These are phyloP conservation scores for Syncephalis plumigaleata DNA, from an alignment of 371 early-diverging fungal genomes.

Conservation along the genomic window DNA sequence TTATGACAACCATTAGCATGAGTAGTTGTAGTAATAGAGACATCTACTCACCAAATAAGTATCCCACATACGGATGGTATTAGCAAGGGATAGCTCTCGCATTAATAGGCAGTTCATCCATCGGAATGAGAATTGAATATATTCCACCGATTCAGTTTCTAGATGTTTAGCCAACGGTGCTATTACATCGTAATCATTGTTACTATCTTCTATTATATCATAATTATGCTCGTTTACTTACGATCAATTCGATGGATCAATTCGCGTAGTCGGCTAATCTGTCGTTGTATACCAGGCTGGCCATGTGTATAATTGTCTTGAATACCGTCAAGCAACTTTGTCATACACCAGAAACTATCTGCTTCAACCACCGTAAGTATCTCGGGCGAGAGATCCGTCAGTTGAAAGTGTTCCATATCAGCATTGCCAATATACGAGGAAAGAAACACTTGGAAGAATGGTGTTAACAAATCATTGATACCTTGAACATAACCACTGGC, in stretches of 20 bases:
- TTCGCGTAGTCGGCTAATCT: constrained; percentile 71
- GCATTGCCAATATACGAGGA: constrained; percentile 34
- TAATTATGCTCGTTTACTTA: constrained; percentile 9
- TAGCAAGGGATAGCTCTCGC: constrained; percentile 78
- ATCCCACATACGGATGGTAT: constrained; percentile 95
- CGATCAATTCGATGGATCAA: constrained; percentile 82
- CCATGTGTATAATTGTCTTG: constrained; percentile 96
- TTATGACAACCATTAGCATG: background rate
- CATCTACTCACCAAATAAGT: constrained; percentile 70
- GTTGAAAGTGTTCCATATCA: constrained; percentile 48
- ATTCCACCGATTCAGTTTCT: constrained; percentile 74
- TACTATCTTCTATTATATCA: background rate
- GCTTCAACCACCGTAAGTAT: constrained; percentile 69
- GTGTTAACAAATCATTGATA: constrained; percentile 94
- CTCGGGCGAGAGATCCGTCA: constrained; percentile 30
- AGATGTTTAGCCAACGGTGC: constrained; percentile 68
- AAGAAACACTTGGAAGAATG: constrained; percentile 85
- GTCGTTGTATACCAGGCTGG: constrained; percentile 92
- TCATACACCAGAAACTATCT: constrained; percentile 90
- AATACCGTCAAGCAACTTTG: constrained; percentile 88
- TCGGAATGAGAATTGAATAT: constrained; percentile 96
- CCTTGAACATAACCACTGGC: constrained; percentile 99
- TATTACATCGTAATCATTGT: constrained; percentile 9
- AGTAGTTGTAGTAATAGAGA: background rate
- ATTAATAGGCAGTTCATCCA: constrained; percentile 99